These are phyloP conservation scores for Mucor plumbeus DNA, from an alignment of 371 early-diverging fungal genomes.

Conservation along the genomic window DNA sequence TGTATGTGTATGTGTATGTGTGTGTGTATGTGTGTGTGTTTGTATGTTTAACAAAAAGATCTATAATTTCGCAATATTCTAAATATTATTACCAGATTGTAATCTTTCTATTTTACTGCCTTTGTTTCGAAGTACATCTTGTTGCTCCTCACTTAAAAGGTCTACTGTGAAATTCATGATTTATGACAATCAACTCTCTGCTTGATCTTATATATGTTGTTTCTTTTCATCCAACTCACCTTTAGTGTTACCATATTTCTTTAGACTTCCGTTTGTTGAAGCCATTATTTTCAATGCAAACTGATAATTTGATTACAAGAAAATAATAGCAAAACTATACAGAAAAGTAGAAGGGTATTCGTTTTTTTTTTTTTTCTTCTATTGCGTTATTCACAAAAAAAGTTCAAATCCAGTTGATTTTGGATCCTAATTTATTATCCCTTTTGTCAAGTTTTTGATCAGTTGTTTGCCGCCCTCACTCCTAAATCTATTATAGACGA, in stretches of 20 bases:
- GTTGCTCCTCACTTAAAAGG: conserved; percentile 51
- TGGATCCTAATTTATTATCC: not conserved
- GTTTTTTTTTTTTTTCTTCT: not conserved
- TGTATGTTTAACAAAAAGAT: not conserved
- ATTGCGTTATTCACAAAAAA: not conserved
- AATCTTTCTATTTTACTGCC: conserved; percentile 47
- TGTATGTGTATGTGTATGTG: not conserved
- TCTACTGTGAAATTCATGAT: conserved; percentile 24
- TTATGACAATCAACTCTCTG: not conserved
- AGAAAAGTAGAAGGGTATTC: not conserved
- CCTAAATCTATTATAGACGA: not conserved
- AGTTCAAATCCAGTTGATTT: not conserved
- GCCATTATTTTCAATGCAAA: conserved; percentile 9
- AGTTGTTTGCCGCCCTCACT: not conserved
- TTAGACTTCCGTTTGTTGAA: conserved; percentile 18
- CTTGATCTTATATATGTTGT: not conserved
- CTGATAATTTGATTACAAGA: not conserved
- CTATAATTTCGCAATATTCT: not conserved
- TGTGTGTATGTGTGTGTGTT: too few relatives aligned
- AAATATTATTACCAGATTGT: conserved; percentile 39
- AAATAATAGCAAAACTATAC: too few relatives aligned
- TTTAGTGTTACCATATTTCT: conserved; percentile 23
- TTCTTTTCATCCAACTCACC: conserved; percentile 9
- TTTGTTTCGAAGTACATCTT: conserved; percentile 41
- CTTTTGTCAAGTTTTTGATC: too few relatives aligned